Base-by-base conservation (phyloP, 2,329 filamentous ascomycete genomes). In the Pseudocercospora fijiensis region DNA sequence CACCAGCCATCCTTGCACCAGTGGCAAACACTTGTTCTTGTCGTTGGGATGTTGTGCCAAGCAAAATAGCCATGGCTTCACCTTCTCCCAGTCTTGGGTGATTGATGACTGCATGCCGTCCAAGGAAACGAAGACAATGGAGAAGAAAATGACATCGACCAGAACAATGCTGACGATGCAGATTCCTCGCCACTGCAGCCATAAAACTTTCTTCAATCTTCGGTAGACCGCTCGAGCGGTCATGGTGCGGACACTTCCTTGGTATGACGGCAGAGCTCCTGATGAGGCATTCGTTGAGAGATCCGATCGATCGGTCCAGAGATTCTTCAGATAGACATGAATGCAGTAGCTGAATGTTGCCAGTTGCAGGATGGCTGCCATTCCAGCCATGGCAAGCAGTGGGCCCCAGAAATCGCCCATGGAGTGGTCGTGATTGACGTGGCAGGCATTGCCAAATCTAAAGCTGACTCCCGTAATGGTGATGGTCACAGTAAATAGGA, bases 161-260 rank as follows among this genome's bases (percentile, higher is more conserved):
- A 97, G 85, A 70, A 98, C 96, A 75, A 97, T 89, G 58, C 96
- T 82, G 13, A 97, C 92, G 65, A 98, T 91, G 49, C 88, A 86
- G 65, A 97, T 94, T 51, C 93, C 94, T 70, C 94, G 86, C 95
- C 95, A 99, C 77, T 99, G 95, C 3, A 98, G 85, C 75, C 90
- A 87, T 41, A 99, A 85, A 18, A 98, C 92, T 69, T 92, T 89
- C 68, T 88, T 88, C 41, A 99, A 86, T 71, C 95, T 88, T 67
- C 90, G 88, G 75, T 96, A 97, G 1, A 96, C 91, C 73, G 96
- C 92, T 60, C 90, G 87, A 10, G 93, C 92, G 8, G 90, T 91
- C 75, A 92, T 86, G n/a, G 88, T 91, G 67, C 86, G 86, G 61
- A 93, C 80, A 76, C 91, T 96, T 73, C 86, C 87, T 11, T 85